Percentiles rank a stretch among this genome's conserved stretches.
Conservation (phyloP, 257 asterid genomes). For the Penstemon davidsonii region DNA sequence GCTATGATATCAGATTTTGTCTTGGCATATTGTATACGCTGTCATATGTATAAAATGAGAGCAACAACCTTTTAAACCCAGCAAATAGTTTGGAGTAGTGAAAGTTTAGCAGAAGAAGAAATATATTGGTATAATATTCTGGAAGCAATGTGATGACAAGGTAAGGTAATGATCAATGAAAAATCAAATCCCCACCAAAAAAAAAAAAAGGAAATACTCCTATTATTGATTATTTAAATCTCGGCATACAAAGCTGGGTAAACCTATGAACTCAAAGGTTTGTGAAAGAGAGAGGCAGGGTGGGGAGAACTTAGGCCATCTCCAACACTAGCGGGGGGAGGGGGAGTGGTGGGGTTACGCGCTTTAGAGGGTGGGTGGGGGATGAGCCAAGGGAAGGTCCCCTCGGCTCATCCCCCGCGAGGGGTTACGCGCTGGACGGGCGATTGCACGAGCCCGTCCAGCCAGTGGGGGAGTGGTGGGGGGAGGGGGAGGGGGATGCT, state of each 20-base stretch:
- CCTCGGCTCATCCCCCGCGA: too few species aligned
- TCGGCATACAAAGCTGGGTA: neutral
- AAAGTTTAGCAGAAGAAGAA: neutral
- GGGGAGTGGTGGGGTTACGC: too few species aligned
- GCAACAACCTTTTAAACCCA: neutral
- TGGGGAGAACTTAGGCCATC: too few species aligned
- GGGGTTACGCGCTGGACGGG: too few species aligned
- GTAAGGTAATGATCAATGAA: too few species aligned
- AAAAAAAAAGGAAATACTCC: neutral
- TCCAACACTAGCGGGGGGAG: too few species aligned
- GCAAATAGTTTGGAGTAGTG: neutral
- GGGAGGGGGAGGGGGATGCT: neutral
- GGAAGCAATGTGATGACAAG: neutral
- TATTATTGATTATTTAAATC: neutral
- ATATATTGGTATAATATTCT: neutral
- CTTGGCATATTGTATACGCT: conserved; percentile 95
- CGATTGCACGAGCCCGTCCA: too few species aligned
- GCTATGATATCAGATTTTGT: conserved; percentile 89
- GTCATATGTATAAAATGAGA: conserved; percentile 26
- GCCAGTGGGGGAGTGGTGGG: neutral
- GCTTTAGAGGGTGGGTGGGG: too few species aligned
- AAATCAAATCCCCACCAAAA: neutral
- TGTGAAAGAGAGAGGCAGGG: neutral
- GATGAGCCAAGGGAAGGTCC: too few species aligned
- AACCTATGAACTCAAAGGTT: neutral